phyloP scores from a whole-genome alignment of 1,284 basidiomycete species.

The Takashimella tepidaria region DNA sequence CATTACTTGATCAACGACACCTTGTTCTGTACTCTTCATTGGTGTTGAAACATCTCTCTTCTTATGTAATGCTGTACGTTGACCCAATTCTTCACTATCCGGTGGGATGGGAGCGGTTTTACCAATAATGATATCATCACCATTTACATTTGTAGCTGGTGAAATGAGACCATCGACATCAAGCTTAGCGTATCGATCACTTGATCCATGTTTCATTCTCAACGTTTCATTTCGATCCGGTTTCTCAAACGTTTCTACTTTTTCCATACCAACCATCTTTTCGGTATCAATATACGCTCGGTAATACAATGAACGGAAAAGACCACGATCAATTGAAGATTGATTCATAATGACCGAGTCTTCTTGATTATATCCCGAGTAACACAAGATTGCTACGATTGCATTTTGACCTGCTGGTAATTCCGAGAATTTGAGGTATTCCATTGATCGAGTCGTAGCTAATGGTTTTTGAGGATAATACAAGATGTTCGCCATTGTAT shows the following conservation, averaged over 20 bases:
- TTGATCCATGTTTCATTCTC: constrained; percentile 92
- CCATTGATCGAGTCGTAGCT: constrained; percentile 97
- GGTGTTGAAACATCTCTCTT: constrained; percentile 93
- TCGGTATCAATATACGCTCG: constrained; percentile 97
- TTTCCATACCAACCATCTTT: constrained; percentile 90
- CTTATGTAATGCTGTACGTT: constrained; percentile 84
- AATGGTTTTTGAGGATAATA: constrained; percentile 99
- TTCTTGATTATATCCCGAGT: constrained; percentile 99
- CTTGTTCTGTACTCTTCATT: constrained; percentile 94
- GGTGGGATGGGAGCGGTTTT: constrained; percentile 97
- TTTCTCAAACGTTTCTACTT: constrained; percentile 95
- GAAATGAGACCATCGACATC: constrained; percentile 94
- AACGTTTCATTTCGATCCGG: constrained; percentile 89
- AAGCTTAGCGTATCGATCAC: constrained; percentile 79
- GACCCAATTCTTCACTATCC: constrained; percentile 94
- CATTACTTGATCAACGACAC: constrained; percentile 95
- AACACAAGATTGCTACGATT: constrained; percentile 96
- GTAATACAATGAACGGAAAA: constrained; percentile 99
- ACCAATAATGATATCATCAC: constrained; percentile 98
- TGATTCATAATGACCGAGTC: constrained; percentile 99
- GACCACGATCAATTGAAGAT: constrained; percentile 92
- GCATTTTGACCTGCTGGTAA: constrained; percentile 97
- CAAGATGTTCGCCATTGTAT: constrained; percentile 97
- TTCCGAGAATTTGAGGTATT: constrained; percentile 96
- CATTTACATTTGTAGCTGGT: constrained; percentile 88